Evolutionary conservation across 108 stramenopile species (phyloP), one percentile per base, ranked within the genome.

Genomic region (Fragilariopsis cylindrus): DNA sequence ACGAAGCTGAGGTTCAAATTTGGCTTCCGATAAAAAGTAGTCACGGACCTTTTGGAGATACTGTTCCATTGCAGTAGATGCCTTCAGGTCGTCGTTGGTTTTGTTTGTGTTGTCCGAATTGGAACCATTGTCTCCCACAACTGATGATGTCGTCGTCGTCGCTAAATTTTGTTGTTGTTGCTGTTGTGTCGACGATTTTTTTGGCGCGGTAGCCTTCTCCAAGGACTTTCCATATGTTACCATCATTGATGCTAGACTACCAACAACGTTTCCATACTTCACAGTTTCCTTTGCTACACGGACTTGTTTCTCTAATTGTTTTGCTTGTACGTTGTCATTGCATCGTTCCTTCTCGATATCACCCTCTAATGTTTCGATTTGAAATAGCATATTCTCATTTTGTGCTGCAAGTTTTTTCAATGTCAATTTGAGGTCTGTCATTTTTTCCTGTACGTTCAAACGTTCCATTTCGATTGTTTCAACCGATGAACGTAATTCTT

Each of bases 21-120:
- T 48, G 18, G 70, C 52, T 53, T 83, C 82, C 0, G 69, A 16
- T 45, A 57, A 21, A 62, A 83, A 83, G 57, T 83, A 83, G 16
- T 70, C 41, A 7, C 69, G 48, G 15, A 53, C 70, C 5, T 63
- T 57, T 5, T 52, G 43, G 5, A 83, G 39, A 64, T 69, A 83
- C 4, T 71, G 46, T 43, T 74, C 78, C 78, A 72, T 85, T 53
- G 62, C 62, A 40, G 11, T 44, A 12, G 62, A 63, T 63, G 62
- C 43, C 6, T 42, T 18, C 15, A 41, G 5, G 43, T 63, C 43
- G 4, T 9, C 42, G 43, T 12, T 43, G 40, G 42, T 16, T n/a
- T 44, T 45, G 43, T 11, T n/a, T 5, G 39, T 13, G 30, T 57
- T 15, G 8, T 57, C 57, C 7, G 45, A 52, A 6, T 69, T 76